Evolutionary conservation across 1,284 basidiomycete genomes (phyloP).

Genomic region (Pyrrhoderma lamaoense): DNA sequence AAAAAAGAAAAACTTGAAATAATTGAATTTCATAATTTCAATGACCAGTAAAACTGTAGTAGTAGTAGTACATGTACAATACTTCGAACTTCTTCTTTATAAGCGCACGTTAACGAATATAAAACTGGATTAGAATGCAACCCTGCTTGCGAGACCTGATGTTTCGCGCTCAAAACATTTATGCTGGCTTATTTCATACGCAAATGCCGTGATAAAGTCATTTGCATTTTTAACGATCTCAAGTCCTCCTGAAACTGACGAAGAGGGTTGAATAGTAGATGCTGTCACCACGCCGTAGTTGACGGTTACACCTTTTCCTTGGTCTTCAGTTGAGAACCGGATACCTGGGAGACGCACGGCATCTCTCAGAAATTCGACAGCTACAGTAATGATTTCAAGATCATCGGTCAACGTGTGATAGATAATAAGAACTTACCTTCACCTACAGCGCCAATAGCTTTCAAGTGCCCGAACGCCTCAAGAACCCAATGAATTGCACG

Average conservation of each 20-base stretch:
- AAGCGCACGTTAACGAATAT: too few species aligned
- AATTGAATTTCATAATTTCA: too few species aligned
- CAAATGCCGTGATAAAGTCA: constrained; percentile 53
- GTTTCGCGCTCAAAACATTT: constrained; percentile 53
- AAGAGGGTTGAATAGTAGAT: constrained; percentile 37
- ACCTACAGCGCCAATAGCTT: constrained; percentile 68
- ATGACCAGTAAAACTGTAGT: too few species aligned
- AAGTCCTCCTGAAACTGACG: constrained; percentile 35
- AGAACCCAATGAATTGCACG: constrained; percentile 63
- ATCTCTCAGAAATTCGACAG: constrained; percentile 40
- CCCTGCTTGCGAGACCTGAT: constrained; percentile 43
- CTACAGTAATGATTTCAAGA: constrained; percentile 26
- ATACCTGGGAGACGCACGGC: constrained; percentile 42
- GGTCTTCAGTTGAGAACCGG: constrained; percentile 27
- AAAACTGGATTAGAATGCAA: constrained; percentile 56
- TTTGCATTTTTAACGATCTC: constrained; percentile 38
- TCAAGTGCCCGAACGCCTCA: constrained; percentile 76
- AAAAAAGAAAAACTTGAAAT: too few species aligned
- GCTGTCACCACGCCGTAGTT: constrained; percentile 55
- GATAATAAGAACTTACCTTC: constrained; percentile 36
- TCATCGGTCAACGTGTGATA: not conserved
- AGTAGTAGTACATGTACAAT: too few species aligned
- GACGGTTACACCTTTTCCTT: constrained; percentile 32
- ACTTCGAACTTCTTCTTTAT: too few species aligned
- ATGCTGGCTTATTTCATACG: constrained; percentile 56